These are phyloP conservation scores for Achaetomium macrosporum DNA, from an alignment of 2,329 filamentous ascomycete genomes.

Conservation along the genomic window DNA sequence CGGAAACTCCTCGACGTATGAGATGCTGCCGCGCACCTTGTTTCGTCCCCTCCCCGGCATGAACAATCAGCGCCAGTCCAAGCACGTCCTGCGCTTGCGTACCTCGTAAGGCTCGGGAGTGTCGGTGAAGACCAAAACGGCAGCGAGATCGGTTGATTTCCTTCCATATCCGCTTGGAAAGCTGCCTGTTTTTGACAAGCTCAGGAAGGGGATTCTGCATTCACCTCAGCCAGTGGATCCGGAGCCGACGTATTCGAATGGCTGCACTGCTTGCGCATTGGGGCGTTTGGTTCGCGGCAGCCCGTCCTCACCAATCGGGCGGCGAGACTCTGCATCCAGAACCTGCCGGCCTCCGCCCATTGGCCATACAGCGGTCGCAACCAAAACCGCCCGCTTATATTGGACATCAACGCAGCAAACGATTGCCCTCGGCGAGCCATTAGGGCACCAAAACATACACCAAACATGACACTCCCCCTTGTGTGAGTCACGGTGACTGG, in stretches of 20 bases:
- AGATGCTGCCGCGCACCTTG: slow-evolving; percentile 18
- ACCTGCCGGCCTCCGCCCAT: slow-evolving; percentile 13
- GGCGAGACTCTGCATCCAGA: slow-evolving; percentile 19
- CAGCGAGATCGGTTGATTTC: slow-evolving; percentile 16
- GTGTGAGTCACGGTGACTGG: slow-evolving; percentile 23
- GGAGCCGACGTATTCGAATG: slow-evolving; percentile 5
- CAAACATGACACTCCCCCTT: slow-evolving; percentile 11
- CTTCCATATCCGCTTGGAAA: slow-evolving; percentile 10
- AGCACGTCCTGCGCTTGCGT: slow-evolving; percentile 12
- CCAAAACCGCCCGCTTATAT: slow-evolving; percentile 21
- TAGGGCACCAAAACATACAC: slow-evolving; percentile 25
- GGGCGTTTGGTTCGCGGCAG: slow-evolving; percentile 4
- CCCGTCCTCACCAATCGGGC: slow-evolving; percentile 21
- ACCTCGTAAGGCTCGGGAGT: slow-evolving; percentile 13
- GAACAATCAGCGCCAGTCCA: slow-evolving; percentile 14
- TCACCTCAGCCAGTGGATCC: slow-evolving; percentile 17
- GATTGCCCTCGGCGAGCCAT: slow-evolving; percentile 15
- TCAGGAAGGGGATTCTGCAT: slow-evolving; percentile 1
- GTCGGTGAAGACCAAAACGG: slow-evolving; percentile 20
- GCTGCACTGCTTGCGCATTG: slow-evolving; percentile 13
- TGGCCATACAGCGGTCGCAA: slow-evolving; percentile 16
- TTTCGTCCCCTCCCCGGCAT: slow-evolving; percentile 12
- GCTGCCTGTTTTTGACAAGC: slow-evolving; percentile 10
- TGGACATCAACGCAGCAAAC: slow-evolving; percentile 30
- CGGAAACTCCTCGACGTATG: slow-evolving; percentile 14